Base-by-base conservation (phyloP, 2,329 filamentous ascomycete genomes). In the Polychaeton citri region DNA sequence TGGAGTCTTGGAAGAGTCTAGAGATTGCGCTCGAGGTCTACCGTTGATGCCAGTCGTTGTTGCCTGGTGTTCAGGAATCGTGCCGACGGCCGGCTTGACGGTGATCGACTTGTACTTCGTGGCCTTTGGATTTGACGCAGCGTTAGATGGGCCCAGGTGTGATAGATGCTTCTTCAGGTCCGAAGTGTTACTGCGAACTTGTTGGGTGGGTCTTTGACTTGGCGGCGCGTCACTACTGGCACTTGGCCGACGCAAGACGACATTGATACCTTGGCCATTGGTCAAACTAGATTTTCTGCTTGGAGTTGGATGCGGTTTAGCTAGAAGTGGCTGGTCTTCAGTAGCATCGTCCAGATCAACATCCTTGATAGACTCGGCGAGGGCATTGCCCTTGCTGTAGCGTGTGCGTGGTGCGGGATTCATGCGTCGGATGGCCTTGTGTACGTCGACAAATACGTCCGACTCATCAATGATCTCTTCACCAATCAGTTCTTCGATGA, bases 381-480 rank as follows among this genome's bases (percentile, higher is more conserved):
- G 38, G 18, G 33, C 36, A 18, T 26, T 36, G 19, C 46, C 41
- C 38, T 46, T 51, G 26, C 44, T 43, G 40, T 53, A 58, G 15
- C 47, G 44, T 9, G 76, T 76, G 52, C 84, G 81, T 1, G 88
- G 88, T 2, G 87, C 86, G 1, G 86, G 86, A 15, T 80, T 75
- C 51, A 92, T 73, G 35, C 90, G 82, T 39, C 90, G 77, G 47
- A 98, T 95, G 16, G 90, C 90, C 64, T 96, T 96, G 68, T 96
- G 90, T 2, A 98, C 86, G 58, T 98, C 90, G 44, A 98, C 80
- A 52, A 93, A 98, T 8, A 98, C 90, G 59, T 98, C 90, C 0
- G 88, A 96, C 59, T 98, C 90, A 56, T 98, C 90, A 43, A 98
- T 92, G 45, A 96, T 98, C 70, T 98, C 90, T 81, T 98, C 90